Evolutionary conservation across 345 rosid genomes (phyloP).

Genomic region (Erucastrum elatum): DNA sequence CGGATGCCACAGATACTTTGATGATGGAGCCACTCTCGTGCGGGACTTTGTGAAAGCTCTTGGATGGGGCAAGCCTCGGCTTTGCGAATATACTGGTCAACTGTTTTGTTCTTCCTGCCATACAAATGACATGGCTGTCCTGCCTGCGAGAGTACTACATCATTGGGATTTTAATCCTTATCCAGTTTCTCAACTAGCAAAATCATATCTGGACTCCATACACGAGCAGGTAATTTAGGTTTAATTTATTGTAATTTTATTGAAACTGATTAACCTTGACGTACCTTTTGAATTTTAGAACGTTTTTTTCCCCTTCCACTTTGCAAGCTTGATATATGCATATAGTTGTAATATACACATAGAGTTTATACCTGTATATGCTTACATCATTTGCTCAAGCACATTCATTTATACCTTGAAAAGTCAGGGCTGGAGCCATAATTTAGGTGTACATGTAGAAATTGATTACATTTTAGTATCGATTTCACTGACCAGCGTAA

Average conservation of each 20-base stretch:
- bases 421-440: background rate
- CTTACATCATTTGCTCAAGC: too few relatives aligned
- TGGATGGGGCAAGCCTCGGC: constrained; percentile 93
- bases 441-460: background rate
- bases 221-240: constrained; percentile 71
- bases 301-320: background rate
- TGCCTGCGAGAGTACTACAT: constrained; percentile 92
- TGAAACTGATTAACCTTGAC: background rate
- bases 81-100: constrained; percentile 90
- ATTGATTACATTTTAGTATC: background rate
- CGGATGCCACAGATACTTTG: constrained; percentile 88
- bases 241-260: background rate
- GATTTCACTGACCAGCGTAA: background rate
- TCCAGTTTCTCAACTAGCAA: constrained; percentile 88
- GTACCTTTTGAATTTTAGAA: background rate
- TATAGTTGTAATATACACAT: too few relatives aligned
- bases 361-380: too few relatives aligned
- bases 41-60: constrained; percentile 68
- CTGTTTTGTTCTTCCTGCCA: constrained; percentile 91
- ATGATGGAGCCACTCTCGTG: constrained; percentile 70
- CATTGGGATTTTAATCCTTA: constrained; percentile 83
- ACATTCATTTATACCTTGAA: background rate
- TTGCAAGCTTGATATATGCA: background rate
- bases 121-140: constrained; percentile 74
- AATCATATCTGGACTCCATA: constrained; percentile 90